Conservation (phyloP, 768 basidiomycete species). For the Boletus rubroflammeus region DNA sequence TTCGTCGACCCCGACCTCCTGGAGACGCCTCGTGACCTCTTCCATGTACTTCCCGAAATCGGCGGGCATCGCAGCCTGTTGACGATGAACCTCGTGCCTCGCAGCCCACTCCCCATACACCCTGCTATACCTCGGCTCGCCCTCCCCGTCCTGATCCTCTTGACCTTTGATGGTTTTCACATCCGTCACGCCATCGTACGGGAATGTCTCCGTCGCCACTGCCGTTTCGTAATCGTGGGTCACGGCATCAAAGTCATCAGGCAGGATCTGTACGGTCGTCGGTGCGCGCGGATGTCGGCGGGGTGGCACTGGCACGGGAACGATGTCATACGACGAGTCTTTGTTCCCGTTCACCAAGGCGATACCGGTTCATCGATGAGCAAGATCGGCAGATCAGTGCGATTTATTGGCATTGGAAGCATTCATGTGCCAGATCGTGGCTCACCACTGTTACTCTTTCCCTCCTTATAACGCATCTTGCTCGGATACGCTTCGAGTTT, state of each 20-base stretch:
- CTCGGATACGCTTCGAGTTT: background rate
- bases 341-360: background rate
- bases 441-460: slow-evolving; percentile 31
- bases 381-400: slow-evolving; percentile 13
- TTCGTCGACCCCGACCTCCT: slow-evolving; percentile 31
- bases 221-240: slow-evolving; percentile 29
- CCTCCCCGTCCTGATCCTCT: slow-evolving; percentile 1
- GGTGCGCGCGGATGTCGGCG: slow-evolving; percentile 29
- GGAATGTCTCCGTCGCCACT: slow-evolving; percentile 22
- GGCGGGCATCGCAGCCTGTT: slow-evolving; percentile 20
- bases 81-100: slow-evolving; percentile 25
- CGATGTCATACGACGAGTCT: slow-evolving; percentile 34
- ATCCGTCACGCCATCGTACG: slow-evolving; percentile 25
- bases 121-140: slow-evolving; percentile 22
- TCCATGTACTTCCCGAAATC: slow-evolving; percentile 28
- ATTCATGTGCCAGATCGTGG: background rate
- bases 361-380: slow-evolving; percentile 9
- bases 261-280: slow-evolving; percentile 30
- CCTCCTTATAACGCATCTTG: slow-evolving; percentile 25
- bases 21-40: slow-evolving; percentile 36
- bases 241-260: slow-evolving; percentile 31
- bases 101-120: slow-evolving; percentile 34
- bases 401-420: background rate
- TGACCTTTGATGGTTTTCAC: slow-evolving; percentile 14
- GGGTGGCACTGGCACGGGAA: slow-evolving; percentile 15